These are phyloP conservation scores for Haplosporangium sp. DNA, from an alignment of 371 early-diverging fungal genomes.

Conservation along the genomic window DNA sequence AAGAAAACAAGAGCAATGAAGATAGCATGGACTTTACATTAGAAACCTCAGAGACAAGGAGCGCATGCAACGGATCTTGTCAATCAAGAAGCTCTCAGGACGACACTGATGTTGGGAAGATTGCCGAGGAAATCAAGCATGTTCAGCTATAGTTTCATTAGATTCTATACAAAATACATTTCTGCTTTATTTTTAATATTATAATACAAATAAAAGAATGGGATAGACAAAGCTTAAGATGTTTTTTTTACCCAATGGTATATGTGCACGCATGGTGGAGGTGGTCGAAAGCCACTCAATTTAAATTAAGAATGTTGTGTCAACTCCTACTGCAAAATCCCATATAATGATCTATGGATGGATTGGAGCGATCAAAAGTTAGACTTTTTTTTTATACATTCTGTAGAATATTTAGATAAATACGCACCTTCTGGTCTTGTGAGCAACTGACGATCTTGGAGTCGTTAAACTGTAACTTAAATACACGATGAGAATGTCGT, in stretches of 20 bases:
- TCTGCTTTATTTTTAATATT: no score
- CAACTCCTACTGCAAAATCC: slow-evolving; percentile 80
- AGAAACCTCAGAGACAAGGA: neutral
- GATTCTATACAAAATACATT: no score
- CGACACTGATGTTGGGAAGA: slow-evolving; percentile 8
- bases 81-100: slow-evolving; percentile 6
- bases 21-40: neutral
- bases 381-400: neutral
- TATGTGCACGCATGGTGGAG: slow-evolving; percentile 1
- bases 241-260: neutral
- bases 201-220: neutral
- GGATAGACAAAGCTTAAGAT: neutral
- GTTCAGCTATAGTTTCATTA: slow-evolving; percentile 14
- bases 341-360: slow-evolving; percentile 71
- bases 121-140: slow-evolving; percentile 14
- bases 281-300: neutral
- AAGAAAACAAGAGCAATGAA: neutral
- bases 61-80: slow-evolving; percentile 35
- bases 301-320: slow-evolving; percentile 65
- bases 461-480: slow-evolving; percentile 87
- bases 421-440: slow-evolving; percentile 71
- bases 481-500: slow-evolving; percentile 80
- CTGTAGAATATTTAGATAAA: neutral
- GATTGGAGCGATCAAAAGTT: neutral
- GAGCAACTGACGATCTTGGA: slow-evolving; percentile 86